Percentiles rank a stretch among this genome's conserved stretches.
Evolutionary conservation across 2,329 filamentous ascomycete genomes (phyloP).

Genomic region (Diaporthe citriasiana): DNA sequence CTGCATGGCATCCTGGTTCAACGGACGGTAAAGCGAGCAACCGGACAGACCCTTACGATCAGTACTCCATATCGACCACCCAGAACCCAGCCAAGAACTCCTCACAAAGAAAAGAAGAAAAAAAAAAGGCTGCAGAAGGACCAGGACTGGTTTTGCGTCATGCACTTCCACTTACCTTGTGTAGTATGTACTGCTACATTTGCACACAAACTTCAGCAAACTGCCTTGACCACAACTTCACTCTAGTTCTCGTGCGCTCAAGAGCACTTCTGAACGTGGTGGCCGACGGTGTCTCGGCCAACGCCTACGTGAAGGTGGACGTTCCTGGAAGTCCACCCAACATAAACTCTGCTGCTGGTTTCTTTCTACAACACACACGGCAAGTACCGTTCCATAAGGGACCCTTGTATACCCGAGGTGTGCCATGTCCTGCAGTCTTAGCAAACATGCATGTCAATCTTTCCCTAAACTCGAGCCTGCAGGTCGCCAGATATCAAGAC

Average conservation of each 20-base stretch:
- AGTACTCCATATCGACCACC: background rate
- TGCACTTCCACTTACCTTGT: background rate
- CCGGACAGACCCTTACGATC: background rate
- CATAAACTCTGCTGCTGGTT: conserved; percentile 7
- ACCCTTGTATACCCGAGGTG: conserved; percentile 33
- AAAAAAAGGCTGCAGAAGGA: background rate
- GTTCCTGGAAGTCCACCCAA: background rate
- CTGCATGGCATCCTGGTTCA: conserved; percentile 38
- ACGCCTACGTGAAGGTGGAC: background rate
- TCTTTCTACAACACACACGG: conserved; percentile 32
- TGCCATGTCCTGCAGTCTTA: conserved; percentile 28
- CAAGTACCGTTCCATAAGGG: conserved; percentile 26
- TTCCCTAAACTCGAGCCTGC: conserved; percentile 23
- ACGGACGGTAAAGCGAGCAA: conserved; percentile 5
- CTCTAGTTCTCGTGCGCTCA: background rate
- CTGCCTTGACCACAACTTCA: background rate
- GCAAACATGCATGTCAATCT: conserved; percentile 32
- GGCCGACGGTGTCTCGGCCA: background rate
- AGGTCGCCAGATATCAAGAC: conserved; percentile 38
- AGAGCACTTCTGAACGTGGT: background rate
- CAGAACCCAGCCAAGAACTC: background rate
- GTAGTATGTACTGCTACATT: background rate
- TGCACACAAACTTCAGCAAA: background rate
- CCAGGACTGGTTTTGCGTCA: background rate
- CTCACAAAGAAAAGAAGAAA: background rate